Base-by-base conservation (phyloP, 345 rosid genomes). In the Pseudoturritis turrita region DNA sequence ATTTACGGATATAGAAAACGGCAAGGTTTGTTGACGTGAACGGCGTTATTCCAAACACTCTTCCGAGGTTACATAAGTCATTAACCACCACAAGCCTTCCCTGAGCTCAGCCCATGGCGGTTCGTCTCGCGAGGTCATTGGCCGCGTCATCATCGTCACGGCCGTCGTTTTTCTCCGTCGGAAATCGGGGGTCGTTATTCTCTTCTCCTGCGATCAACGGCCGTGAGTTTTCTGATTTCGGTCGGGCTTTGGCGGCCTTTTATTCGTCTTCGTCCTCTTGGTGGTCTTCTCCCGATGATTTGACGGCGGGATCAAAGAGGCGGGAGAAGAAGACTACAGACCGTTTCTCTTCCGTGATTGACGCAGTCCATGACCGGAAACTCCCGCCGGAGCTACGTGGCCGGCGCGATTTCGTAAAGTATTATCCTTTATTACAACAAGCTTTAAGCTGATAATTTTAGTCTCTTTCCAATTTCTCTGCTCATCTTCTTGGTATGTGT, bases 351-450 rank as follows among this genome's bases (percentile, higher is more conserved):
- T 59, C 84, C 9, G 89, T 81, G 45, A 84, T 88, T 25, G 95
- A 87, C 68, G 88, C 88, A 67, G 86, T 85, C 50, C 86, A 93
- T 45, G 95, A 90, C 73, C 87, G 91, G 33, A 89, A 90, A 75
- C 96, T 93, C 28, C 97, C 96, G 5, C 91, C 96, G 3, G 96
- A 90, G 70, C 87, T 93, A 74, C 96, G 97, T 26, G 98, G 98
- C 36, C 88, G 80, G 13, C 91, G 92, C 60, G 83, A 85, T 74
- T 52, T 81, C 66, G 85, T 90, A 65, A 84, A 95, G 96, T 93
- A 12, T 14, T 57, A 39, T 15, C 55, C 37, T 46, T 4, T 10
- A 17, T n/a, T n/a, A n/a, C n/a, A n/a, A n/a, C 17, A 28, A 61
- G 29, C 47, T 39, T 11, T 25, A 29, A 2, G 2, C 17, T 22